These are phyloP conservation scores for Fallopia convolvulus DNA, from an alignment of 148 eudicot genomes.

Conservation along the genomic window DNA sequence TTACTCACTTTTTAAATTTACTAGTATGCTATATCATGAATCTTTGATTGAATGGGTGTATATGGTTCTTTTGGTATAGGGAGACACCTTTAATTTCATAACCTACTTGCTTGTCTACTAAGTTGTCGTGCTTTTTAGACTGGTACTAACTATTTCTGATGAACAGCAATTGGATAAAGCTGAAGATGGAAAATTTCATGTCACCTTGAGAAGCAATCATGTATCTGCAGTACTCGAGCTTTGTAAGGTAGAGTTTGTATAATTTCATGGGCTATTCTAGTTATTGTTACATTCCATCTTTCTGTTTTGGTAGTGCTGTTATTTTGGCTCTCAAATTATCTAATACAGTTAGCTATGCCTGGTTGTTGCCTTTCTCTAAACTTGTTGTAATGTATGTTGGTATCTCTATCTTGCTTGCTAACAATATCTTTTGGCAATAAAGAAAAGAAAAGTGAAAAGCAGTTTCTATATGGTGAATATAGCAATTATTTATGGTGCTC, in stretches of 20 bases:
- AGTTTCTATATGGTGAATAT: neutral
- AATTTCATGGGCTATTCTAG: neutral
- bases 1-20: neutral
- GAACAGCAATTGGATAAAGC: slow-evolving; percentile 63
- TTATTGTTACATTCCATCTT: neutral
- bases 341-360: neutral
- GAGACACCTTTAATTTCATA: neutral
- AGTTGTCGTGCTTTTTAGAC: neutral
- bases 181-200: slow-evolving; percentile 52
- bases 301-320: neutral
- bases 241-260: slow-evolving; percentile 52
- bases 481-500: neutral
- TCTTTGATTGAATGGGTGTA: neutral
- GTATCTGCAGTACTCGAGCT: slow-evolving; percentile 73
- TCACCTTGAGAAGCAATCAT: slow-evolving; percentile 68
- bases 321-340: neutral
- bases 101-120: neutral
- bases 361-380: neutral
- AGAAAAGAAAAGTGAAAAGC: neutral
- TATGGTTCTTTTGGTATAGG: neutral
- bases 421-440: neutral
- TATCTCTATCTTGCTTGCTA: neutral
- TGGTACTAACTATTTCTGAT: neutral
- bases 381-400: neutral
- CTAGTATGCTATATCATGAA: neutral